Percentiles rank a stretch among this genome's conserved stretches.
Evolutionary conservation across 352 stramenopile genomes (phyloP).

Genomic region (Globisporangium barbulae): DNA sequence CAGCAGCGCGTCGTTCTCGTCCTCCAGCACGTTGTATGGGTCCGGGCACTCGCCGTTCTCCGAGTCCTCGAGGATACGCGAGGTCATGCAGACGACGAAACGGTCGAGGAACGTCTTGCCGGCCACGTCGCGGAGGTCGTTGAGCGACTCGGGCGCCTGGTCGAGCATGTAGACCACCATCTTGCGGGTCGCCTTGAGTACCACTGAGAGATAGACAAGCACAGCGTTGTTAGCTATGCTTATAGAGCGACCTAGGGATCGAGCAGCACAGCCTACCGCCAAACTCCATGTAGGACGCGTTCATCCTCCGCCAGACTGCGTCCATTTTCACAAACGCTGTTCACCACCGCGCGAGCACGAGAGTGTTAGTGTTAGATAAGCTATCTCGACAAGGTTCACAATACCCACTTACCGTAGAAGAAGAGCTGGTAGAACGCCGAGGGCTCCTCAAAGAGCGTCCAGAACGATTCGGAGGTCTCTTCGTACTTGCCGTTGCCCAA

Average conservation of each 20-base stretch:
- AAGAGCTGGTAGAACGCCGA: conserved; percentile 84
- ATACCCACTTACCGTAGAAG: conserved; percentile 34
- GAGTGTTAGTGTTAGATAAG: not conserved
- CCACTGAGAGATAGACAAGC: conserved; percentile 33
- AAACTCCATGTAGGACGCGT: conserved; percentile 87
- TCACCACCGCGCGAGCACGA: not conserved
- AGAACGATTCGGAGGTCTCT: conserved; percentile 41
- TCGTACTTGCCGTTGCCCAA: conserved; percentile 64
- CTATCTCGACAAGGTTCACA: too few species aligned
- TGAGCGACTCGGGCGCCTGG: conserved; percentile 46
- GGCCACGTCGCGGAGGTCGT: conserved; percentile 46
- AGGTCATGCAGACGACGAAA: conserved; percentile 55
- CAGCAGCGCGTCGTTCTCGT: conserved; percentile 48
- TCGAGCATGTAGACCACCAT: conserved; percentile 58
- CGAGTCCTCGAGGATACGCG: conserved; percentile 50
- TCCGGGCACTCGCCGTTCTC: conserved; percentile 76
- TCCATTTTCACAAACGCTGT: conserved; percentile 84
- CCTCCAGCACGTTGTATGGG: conserved; percentile 56
- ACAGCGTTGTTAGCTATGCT: not conserved
- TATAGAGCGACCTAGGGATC: not conserved
- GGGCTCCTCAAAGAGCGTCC: conserved; percentile 80
- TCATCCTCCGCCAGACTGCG: conserved; percentile 71
- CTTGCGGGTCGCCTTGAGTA: conserved; percentile 68
- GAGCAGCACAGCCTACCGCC: conserved; percentile 31
- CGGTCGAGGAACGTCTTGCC: conserved; percentile 69